These are phyloP conservation scores for Lasiosphaeria ovina DNA, from an alignment of 495 filamentous ascomycete species.

Conservation along the genomic window DNA sequence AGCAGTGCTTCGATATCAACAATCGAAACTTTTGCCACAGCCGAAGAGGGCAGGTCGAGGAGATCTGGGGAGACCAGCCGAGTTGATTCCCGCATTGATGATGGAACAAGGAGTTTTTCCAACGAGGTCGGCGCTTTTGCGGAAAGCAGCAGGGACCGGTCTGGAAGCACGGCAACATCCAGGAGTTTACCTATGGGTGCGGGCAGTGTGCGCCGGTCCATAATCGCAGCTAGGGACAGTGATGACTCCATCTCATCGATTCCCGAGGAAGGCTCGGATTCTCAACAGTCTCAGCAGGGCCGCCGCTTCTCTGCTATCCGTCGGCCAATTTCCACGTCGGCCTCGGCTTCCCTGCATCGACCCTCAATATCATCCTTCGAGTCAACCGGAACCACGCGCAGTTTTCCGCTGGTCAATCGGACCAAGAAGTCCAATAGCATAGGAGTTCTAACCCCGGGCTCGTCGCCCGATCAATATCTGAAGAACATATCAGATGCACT, in stretches of 20 bases:
- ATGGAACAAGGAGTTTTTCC: conserved; percentile 13
- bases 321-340: conserved; percentile 39
- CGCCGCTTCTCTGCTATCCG: conserved; percentile 26
- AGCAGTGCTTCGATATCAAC: conserved; percentile 73
- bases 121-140: conserved; percentile 21
- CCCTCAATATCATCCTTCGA: conserved; percentile 50
- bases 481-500: conserved; percentile 38
- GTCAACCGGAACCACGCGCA: conserved; percentile 49
- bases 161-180: conserved; percentile 27
- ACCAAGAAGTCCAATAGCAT: conserved; percentile 38
- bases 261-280: conserved; percentile 24
- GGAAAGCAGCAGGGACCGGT: conserved; percentile 20
- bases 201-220: conserved; percentile 12
- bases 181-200: conserved; percentile 29
- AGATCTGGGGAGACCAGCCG: conserved; percentile 21
- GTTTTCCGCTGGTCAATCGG: conserved; percentile 52
- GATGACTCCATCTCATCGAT: conserved; percentile 35
- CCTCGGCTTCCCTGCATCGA: conserved; percentile 36
- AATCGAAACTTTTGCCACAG: conserved; percentile 79
- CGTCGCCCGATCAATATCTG: conserved; percentile 37
- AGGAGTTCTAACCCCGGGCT: conserved; percentile 41
- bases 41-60: conserved; percentile 59
- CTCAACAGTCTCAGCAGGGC: conserved; percentile 16
- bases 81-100: conserved; percentile 15
- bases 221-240: conserved; percentile 21